Base-by-base conservation (phyloP, 1,284 basidiomycete genomes). In the Agroathelia rolfsii region DNA sequence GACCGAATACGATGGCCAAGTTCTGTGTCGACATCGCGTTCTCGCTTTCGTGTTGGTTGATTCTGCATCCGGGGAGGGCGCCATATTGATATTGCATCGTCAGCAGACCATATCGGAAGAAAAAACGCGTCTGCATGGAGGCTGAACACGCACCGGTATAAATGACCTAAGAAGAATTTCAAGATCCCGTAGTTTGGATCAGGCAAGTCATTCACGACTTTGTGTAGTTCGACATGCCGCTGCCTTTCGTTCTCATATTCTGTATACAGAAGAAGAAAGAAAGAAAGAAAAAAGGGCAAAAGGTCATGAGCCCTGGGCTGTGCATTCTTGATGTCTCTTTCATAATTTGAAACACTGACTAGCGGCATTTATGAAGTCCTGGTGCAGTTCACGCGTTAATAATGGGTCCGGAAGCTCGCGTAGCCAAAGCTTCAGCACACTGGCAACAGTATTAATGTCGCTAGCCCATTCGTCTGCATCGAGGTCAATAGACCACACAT, bases 101-200 rank as follows among this genome's bases (percentile, higher is more conserved):
- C 15, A 10, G 29, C 29, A 32, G 28, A 28, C 10, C 16, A n/a
- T 22, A 23, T 14, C 38, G 36, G 28, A n/a, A 32, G 25, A 32
- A 15, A n/a, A 9, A 23, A 2, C n/a, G 15, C n/a, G 11, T 29
- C 4, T 24, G 22, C 3, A 29, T 21, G 28, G 14, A n/a, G 24
- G 21, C 22, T 28, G 23, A 20, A 20, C 8, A 57, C 67, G 41
- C 44, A 90, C 87, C 72, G 77, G 62, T 96, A 72, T 39, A 99
- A 61, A 61, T 98, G 94, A 7, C 84, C 90, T 71, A 99, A 74
- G 51, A 98, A 83, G 56, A 75, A 96, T 55, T 97, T 97, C 34
- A 98, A 67, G 2, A 94, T 96, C 1, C 95, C 89, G 51, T 99
- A 99, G 58, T 98, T 96, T 9, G 95, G 76, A 59, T 99, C 94